Conservation (phyloP, 768 basidiomycete genomes). For the Naematelia aurantialba region DNA sequence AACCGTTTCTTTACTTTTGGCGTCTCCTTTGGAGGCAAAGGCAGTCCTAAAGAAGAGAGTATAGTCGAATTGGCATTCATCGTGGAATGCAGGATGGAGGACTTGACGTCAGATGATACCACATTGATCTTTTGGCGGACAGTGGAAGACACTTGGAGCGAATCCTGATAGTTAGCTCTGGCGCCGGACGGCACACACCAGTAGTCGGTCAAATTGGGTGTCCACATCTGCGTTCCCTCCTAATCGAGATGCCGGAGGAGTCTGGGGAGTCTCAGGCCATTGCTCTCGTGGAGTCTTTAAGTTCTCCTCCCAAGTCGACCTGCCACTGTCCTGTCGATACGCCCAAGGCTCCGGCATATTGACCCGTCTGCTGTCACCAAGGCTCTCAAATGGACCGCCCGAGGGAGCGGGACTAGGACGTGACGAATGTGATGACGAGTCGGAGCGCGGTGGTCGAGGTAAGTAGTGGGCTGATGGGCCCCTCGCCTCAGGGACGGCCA, state of each 20-base stretch:
- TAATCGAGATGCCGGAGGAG: neutral
- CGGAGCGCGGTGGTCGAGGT: conserved; percentile 7
- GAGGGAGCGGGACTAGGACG: conserved; percentile 11
- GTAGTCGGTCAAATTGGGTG: conserved; percentile 28
- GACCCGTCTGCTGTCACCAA: conserved; percentile 9
- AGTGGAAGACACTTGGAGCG: conserved; percentile 41
- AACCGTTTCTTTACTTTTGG: conserved; percentile 37
- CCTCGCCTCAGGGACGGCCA: neutral
- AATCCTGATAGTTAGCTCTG: conserved; percentile 27
- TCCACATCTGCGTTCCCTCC: conserved; percentile 20
- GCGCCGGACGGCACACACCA: conserved; percentile 20
- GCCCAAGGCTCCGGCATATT: conserved; percentile 11
- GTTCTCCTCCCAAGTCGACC: conserved; percentile 21
- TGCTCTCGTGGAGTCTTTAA: conserved; percentile 20
- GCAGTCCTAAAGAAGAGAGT: conserved; percentile 37
- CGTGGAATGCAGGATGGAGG: conserved; percentile 31
- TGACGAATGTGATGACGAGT: conserved; percentile 9
- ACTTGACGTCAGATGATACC: conserved; percentile 38
- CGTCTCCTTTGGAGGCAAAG: conserved; percentile 18
- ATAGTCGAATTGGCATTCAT: conserved; percentile 33
- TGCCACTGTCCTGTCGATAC: conserved; percentile 20
- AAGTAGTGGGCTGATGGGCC: neutral
- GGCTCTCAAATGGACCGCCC: conserved; percentile 1
- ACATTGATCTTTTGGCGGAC: conserved; percentile 42
- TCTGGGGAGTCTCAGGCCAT: conserved; percentile 17